Percentiles rank a stretch among this genome's conserved stretches.
These are phyloP conservation scores for Pyropia yezoensis DNA, from an alignment of 23 red algal genomes.

Conservation along the genomic window DNA sequence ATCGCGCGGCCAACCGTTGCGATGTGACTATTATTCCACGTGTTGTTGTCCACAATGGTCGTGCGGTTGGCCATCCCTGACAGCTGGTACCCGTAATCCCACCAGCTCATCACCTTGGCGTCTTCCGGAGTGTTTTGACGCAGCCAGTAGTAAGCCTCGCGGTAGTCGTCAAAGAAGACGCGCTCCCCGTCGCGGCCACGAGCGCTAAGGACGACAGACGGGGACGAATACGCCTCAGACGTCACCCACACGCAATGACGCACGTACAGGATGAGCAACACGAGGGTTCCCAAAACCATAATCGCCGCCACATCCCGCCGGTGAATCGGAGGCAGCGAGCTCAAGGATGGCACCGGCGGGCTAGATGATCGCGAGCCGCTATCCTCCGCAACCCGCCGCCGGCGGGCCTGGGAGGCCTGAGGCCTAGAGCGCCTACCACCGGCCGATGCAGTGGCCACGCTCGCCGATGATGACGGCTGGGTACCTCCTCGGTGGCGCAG, in stretches of 20 bases:
- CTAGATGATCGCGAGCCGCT: too few relatives aligned
- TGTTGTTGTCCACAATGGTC: slow-evolving; percentile 98
- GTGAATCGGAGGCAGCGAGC: too few relatives aligned
- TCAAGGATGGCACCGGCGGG: too few relatives aligned
- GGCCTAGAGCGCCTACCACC: too few relatives aligned
- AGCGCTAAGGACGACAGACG: slow-evolving; percentile 77
- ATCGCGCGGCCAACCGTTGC: slow-evolving; percentile 93
- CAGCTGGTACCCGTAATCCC: slow-evolving; percentile 99
- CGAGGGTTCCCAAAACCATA: slow-evolving; percentile 29
- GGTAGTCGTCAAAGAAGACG: slow-evolving; percentile 94
- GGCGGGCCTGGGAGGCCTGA: too few relatives aligned
- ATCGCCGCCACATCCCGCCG: slow-evolving; percentile 28
- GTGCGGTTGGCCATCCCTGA: slow-evolving; percentile 94
- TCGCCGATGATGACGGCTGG: too few relatives aligned
- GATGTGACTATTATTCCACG: slow-evolving; percentile 99
- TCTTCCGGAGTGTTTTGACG: slow-evolving; percentile 80
- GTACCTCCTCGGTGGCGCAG: too few relatives aligned
- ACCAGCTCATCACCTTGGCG: slow-evolving; percentile 94
- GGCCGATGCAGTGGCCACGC: too few relatives aligned
- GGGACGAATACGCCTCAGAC: slow-evolving; percentile 76
- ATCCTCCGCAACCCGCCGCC: too few relatives aligned
- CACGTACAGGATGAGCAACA: slow-evolving; percentile 62
- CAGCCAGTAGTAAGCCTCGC: slow-evolving; percentile 98
- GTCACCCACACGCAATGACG: slow-evolving; percentile 77
- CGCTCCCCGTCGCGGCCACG: slow-evolving; percentile 43